Evolutionary conservation across 1,284 basidiomycete genomes (phyloP), one percentile per base, ranked within the genome.

Genomic region (Coriolopsis trogii): DNA sequence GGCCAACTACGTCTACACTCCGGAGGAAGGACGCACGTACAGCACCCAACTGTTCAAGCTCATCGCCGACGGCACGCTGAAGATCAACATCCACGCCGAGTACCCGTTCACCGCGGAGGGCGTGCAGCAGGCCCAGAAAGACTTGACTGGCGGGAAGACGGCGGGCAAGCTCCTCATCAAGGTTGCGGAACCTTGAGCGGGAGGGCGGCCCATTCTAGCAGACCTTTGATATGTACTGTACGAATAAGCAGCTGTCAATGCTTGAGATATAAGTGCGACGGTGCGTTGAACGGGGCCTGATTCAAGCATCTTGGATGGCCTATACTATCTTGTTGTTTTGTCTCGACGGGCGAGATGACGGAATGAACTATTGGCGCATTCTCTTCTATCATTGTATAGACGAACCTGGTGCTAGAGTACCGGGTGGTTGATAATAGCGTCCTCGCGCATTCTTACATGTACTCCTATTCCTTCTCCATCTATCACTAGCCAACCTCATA

Each of bases 81-180:
- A 87, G 66, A 78, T 91, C 49, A 78, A 82, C 41, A 75, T 95
- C 10, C 84, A 87, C 71, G 81, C 85, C 52, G 89, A 89, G 49
- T 98, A 97, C 60, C 81, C 83, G 0, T 93, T 98, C 73, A 87
- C 87, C 0, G 82, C 84, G 0, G 89, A 95, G 55, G 94, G 92
- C 0, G 82, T 91, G 9, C 79, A 74, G 60, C 79, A 89, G 62
- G 86, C 93, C 0, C 95, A 98, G 64, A 77, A 67, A 10, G 95
- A 98, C 67, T 79, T 98, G 53, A 81, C 79, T 0, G 75, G 82
- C 15, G 84, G 93, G 43, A 85, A 84, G 67, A 93, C 93, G 21
- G 81, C 79, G 1, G 94, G 94, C 7, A 97, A 96, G 69, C 67
- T 96, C 58, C 61, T 96, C 38, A 75, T 95, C 61, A 89, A 91